Conservation (phyloP, 169 alveolate species). For the Babesia ovis region DNA sequence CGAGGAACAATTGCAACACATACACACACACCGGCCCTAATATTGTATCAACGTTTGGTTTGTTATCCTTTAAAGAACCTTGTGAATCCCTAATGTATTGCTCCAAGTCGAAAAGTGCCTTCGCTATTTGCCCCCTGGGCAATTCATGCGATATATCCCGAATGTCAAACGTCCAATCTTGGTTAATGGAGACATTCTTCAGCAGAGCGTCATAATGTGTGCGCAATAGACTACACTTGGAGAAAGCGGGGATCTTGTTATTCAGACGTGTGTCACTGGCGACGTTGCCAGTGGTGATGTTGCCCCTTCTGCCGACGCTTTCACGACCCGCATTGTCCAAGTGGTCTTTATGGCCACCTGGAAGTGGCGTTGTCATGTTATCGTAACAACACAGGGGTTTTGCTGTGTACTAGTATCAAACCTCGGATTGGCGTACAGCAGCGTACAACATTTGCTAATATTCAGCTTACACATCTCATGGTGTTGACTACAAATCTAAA, state of each 20-base stretch:
- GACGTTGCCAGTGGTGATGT: too few species aligned
- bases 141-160: constrained; percentile 15
- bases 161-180: constrained; percentile 12
- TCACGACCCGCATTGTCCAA: too few species aligned
- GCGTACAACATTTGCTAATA: too few species aligned
- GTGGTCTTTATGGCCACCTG: too few species aligned
- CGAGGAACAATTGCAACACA: constrained; percentile 28
- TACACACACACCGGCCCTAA: background rate
- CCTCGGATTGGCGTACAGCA: too few species aligned
- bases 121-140: constrained; percentile 27
- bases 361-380: too few species aligned
- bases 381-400: too few species aligned
- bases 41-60: background rate
- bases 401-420: too few species aligned
- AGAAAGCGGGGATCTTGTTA: constrained; percentile 16
- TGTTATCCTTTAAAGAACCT: background rate
- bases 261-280: background rate
- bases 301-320: too few species aligned
- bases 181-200: background rate
- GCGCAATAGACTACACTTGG: background rate
- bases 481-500: too few species aligned
- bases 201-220: background rate
- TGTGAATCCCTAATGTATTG: constrained; percentile 7
- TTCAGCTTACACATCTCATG: too few species aligned
- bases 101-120: constrained; percentile 37